These are phyloP conservation scores for Zygoascus meyerae DNA, from an alignment of 1,139 yeast genomes.

Conservation along the genomic window DNA sequence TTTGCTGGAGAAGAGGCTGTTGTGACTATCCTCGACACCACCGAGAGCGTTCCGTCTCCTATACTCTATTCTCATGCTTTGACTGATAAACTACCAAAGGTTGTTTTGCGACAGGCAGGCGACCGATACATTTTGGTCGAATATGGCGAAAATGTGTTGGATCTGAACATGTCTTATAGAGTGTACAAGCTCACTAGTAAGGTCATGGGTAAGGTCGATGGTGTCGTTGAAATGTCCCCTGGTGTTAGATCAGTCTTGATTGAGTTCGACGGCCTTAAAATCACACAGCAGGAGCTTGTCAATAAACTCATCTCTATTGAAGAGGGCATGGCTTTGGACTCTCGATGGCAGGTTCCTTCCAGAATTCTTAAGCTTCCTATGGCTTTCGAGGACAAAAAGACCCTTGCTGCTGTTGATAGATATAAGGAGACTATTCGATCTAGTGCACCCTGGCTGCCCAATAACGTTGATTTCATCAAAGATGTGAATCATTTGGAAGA, in stretches of 20 bases:
- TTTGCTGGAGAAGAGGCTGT: constrained; percentile 16
- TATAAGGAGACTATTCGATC: constrained; percentile 90
- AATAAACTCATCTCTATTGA: constrained; percentile 67
- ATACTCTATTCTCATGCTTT: constrained; percentile 43
- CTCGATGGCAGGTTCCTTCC: constrained; percentile 81
- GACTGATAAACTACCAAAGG: constrained; percentile 55
- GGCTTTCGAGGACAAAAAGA: constrained; percentile 91
- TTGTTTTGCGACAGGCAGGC: constrained; percentile 92
- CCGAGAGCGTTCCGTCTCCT: constrained; percentile 37
- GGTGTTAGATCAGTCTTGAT: constrained; percentile 93
- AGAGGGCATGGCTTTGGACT: constrained; percentile 61
- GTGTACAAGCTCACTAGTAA: constrained; percentile 74
- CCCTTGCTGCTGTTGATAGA: constrained; percentile 81
- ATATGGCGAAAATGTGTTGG: constrained; percentile 85
- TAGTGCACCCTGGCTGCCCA: constrained; percentile 96
- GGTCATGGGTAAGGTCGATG: constrained; percentile 53
- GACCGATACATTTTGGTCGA: constrained; percentile 88
- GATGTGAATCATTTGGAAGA: constrained; percentile 68
- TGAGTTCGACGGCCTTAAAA: constrained; percentile 61
- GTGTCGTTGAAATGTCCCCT: constrained; percentile 91
- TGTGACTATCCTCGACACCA: constrained; percentile 7
- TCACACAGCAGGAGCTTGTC: constrained; percentile 57
- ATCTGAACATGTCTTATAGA: constrained; percentile 77
- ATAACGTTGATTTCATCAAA: constrained; percentile 92
- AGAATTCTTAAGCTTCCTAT: constrained; percentile 81